Conservation (phyloP, 169 alveolate genomes). For the Neospora caninum region DNA sequence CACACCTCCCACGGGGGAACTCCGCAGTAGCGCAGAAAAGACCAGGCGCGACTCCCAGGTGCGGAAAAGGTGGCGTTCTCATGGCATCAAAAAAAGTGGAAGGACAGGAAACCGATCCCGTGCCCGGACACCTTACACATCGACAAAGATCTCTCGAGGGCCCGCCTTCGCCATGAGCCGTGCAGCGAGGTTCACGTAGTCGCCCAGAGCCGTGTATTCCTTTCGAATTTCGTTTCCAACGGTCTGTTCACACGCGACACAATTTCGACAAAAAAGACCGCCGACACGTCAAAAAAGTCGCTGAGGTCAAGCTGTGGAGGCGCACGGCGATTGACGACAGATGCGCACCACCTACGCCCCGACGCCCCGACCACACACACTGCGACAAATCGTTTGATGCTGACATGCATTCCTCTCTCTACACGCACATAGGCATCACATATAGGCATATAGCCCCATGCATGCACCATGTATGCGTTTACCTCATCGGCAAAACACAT, state of each 20-base stretch:
- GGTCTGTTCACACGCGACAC: slow-evolving; percentile 67
- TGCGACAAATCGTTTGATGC: no score
- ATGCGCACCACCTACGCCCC: background rate
- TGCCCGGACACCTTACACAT: slow-evolving; percentile 51
- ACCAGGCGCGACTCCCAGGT: no score
- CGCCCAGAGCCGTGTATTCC: slow-evolving; percentile 87
- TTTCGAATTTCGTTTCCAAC: slow-evolving; percentile 76
- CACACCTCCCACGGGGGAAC: no score
- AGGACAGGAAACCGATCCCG: no score
- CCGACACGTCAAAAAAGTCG: no score
- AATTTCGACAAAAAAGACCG: background rate
- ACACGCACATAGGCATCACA: no score
- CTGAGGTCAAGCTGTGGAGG: background rate
- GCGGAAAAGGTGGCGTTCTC: no score
- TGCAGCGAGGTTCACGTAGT: slow-evolving; percentile 82
- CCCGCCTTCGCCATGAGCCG: slow-evolving; percentile 82
- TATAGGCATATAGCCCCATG: background rate
- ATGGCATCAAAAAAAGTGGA: no score
- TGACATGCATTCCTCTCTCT: no score
- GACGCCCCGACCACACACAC: background rate
- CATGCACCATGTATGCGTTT: background rate
- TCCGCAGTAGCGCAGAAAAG: no score
- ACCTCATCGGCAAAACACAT: no score
- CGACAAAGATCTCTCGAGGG: slow-evolving; percentile 72
- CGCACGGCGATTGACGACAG: background rate